Conservation (phyloP, 1,284 basidiomycete genomes). For the Ustilago vetiveriae region DNA sequence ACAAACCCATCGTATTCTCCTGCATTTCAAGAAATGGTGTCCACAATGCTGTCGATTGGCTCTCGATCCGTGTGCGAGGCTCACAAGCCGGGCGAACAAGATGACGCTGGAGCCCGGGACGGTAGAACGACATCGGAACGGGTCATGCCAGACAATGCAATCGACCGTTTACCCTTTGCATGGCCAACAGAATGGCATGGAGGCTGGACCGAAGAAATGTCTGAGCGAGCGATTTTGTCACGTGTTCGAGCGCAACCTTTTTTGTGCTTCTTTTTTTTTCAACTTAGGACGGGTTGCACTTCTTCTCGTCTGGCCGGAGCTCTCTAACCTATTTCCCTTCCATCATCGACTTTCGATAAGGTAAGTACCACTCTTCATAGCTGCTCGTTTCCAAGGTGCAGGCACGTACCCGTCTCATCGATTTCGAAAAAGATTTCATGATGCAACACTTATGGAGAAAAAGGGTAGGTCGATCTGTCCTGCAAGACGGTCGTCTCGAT, state of each 20-base stretch:
- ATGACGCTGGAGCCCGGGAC: neutral
- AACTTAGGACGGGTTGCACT: neutral
- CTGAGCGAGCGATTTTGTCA: constrained; percentile 4
- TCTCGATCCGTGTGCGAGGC: constrained; percentile 25
- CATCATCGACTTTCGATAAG: constrained; percentile 15
- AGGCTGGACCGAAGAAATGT: too few species aligned
- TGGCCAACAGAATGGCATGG: too few species aligned
- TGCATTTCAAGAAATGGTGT: constrained; percentile 41
- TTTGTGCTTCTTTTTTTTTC: too few species aligned
- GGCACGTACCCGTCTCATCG: neutral
- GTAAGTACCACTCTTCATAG: neutral
- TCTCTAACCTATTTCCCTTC: constrained; percentile 11
- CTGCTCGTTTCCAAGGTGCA: neutral
- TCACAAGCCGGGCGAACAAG: constrained; percentile 8
- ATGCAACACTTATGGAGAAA: constrained; percentile 23
- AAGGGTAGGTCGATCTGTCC: constrained; percentile 41
- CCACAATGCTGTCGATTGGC: constrained; percentile 38
- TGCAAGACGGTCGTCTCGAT: constrained; percentile 42
- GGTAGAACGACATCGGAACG: too few species aligned
- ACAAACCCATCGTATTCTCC: neutral
- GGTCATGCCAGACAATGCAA: too few species aligned
- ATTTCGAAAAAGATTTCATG: constrained; percentile 3
- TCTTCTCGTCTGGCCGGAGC: neutral
- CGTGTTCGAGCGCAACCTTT: constrained; percentile 8
- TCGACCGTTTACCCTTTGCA: too few species aligned